Conservation (phyloP, 2,329 filamentous ascomycete genomes). For the Pseudocercospora cruenta region DNA sequence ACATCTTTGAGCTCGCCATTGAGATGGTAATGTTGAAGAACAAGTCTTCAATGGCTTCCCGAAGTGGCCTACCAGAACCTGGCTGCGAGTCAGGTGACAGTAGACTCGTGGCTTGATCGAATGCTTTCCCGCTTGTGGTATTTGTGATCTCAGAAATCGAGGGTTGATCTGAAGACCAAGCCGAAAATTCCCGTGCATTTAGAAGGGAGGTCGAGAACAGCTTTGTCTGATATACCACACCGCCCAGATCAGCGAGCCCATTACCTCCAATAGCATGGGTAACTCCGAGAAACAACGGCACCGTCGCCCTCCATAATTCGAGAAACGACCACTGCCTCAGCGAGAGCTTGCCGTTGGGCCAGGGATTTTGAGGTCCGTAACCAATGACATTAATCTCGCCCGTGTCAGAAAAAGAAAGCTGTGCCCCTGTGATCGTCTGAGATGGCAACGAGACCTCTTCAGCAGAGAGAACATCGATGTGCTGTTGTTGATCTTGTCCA, state of each 20-base stretch:
- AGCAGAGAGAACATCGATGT: constrained; percentile 3
- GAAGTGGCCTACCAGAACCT: not conserved
- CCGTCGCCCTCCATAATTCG: constrained; percentile 1
- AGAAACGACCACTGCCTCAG: constrained; percentile 6
- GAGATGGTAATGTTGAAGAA: constrained; percentile 22
- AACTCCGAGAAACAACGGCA: constrained; percentile 7
- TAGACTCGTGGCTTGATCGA: constrained; percentile 13
- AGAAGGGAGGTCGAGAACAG: constrained; percentile 9
- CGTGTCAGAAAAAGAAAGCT: not conserved
- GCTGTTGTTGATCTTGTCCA: constrained; percentile 7
- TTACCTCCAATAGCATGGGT: not conserved
- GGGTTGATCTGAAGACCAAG: not conserved
- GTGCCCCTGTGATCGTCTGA: not conserved
- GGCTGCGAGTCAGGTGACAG: not conserved
- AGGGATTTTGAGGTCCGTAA: not conserved
- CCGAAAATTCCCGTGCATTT: constrained; percentile 4
- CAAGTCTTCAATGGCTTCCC: constrained; percentile 6
- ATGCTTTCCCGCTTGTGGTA: not conserved
- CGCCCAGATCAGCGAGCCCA: not conserved
- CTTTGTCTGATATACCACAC: not conserved
- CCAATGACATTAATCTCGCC: not conserved
- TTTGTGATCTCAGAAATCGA: constrained; percentile 3
- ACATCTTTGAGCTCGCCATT: constrained; percentile 9
- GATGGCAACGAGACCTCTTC: not conserved
- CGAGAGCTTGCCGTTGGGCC: not conserved